Percentiles rank a stretch among this genome's conserved stretches.
phyloP scores from a whole-genome alignment of 371 early-diverging fungal species.

The Mucor saturninus region DNA sequence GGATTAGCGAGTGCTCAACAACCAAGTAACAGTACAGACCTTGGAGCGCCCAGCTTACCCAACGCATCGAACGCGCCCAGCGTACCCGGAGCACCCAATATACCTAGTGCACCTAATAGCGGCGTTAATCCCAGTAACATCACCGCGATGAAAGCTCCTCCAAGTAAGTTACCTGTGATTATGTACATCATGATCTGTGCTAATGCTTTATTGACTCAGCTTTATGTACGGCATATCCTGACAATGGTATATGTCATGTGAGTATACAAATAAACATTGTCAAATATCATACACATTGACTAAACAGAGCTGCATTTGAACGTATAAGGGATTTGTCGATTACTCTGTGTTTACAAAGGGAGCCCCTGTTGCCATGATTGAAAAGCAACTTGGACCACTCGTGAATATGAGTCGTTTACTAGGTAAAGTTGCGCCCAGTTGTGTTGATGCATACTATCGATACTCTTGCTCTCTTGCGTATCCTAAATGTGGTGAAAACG shows the following conservation, averaged over 20 bases:
- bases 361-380: constrained; percentile 26
- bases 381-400: constrained; percentile 25
- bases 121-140: too few relatives aligned
- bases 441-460: constrained; percentile 47
- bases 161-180: not conserved
- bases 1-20: constrained; percentile 13
- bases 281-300: not conserved
- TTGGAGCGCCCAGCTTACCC: not conserved
- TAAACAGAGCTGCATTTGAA: not conserved
- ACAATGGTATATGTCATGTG: constrained; percentile 25
- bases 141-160: constrained; percentile 1
- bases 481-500: constrained; percentile 37
- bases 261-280: not conserved
- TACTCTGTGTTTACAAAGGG: constrained; percentile 39
- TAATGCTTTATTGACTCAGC: not conserved
- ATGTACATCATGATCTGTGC: not conserved
- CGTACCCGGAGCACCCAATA: too few relatives aligned
- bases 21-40: not conserved
- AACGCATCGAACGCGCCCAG: not conserved
- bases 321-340: constrained; percentile 36
- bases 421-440: constrained; percentile 32
- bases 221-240: constrained; percentile 22
- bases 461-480: constrained; percentile 44
- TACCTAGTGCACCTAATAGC: not conserved
- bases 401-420: constrained; percentile 10